These are phyloP conservation scores for Exidia glandulosa DNA, from an alignment of 768 basidiomycete species.

Conservation along the genomic window DNA sequence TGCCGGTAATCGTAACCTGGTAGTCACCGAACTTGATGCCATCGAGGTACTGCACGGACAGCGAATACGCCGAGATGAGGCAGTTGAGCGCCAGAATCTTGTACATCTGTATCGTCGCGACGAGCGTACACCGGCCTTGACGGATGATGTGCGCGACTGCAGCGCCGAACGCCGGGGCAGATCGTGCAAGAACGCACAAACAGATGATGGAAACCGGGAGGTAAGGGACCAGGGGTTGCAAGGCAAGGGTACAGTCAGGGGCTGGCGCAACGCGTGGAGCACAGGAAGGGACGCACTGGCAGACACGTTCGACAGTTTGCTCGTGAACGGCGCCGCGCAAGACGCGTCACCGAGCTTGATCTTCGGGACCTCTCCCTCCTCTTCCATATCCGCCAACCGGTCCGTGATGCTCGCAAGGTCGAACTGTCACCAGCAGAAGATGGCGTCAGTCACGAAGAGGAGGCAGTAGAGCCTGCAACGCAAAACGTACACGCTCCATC, in stretches of 20 bases:
- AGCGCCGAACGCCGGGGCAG: neutral
- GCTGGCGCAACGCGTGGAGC: neutral
- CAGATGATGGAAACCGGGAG: too few relatives aligned
- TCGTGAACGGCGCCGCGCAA: constrained; percentile 97
- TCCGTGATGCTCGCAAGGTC: constrained; percentile 70
- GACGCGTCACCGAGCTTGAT: constrained; percentile 99
- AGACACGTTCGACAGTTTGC: constrained; percentile 92
- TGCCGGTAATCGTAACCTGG: constrained; percentile 92
- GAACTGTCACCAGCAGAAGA: constrained; percentile 56
- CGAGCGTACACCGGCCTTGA: constrained; percentile 96
- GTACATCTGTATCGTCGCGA: constrained; percentile 99
- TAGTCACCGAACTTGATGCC: constrained; percentile 99
- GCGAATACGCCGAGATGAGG: constrained; percentile 95
- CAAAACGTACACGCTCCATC: constrained; percentile 65
- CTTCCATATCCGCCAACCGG: constrained; percentile 86
- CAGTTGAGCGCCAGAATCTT: constrained; percentile 97
- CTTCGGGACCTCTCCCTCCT: constrained; percentile 89
- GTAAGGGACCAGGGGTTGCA: neutral
- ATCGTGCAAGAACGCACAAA: neutral
- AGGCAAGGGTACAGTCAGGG: neutral
- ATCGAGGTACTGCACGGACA: constrained; percentile 94
- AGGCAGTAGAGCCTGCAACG: neutral
- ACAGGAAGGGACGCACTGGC: constrained; percentile 68
- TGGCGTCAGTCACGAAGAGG: constrained; percentile 13
- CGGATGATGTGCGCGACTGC: constrained; percentile 93